A percentile compares a stretch with the other conserved stretches of the same genome.
These are phyloP conservation scores for Simmondsia chinensis DNA, from an alignment of 148 eudicot species.

Conservation along the genomic window DNA sequence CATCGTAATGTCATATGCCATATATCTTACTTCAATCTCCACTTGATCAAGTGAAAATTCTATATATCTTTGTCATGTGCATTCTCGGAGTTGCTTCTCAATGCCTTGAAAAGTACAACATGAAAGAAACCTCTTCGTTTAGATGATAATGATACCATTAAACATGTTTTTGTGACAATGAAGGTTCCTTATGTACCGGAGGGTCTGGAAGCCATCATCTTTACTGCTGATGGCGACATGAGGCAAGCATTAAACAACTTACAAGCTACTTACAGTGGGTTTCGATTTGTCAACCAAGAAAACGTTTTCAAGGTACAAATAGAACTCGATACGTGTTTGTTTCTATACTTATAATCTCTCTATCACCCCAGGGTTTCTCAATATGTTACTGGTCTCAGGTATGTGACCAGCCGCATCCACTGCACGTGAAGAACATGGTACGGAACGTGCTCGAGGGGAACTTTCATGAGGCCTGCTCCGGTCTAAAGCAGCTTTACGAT, in stretches of 20 bases:
- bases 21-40: too few relatives aligned
- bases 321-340: too few relatives aligned
- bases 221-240: slow-evolving; percentile 99
- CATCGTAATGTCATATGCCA: too few relatives aligned
- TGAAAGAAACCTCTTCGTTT: not conserved
- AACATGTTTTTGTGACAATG: slow-evolving; percentile 9
- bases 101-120: not conserved
- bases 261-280: slow-evolving; percentile 92
- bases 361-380: not conserved
- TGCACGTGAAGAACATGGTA: slow-evolving; percentile 90
- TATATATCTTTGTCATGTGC: not conserved
- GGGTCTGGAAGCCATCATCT: slow-evolving; percentile 93
- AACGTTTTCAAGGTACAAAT: slow-evolving; percentile 99
- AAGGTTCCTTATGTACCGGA: slow-evolving; percentile 86
- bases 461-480: slow-evolving; percentile 83
- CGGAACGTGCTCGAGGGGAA: slow-evolving; percentile 77
- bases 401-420: slow-evolving; percentile 98
- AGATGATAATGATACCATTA: not conserved
- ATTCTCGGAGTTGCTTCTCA: not conserved
- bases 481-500: slow-evolving; percentile 84
- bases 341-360: not conserved
- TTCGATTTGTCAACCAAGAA: slow-evolving; percentile 94
- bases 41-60: too few relatives aligned
- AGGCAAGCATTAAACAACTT: slow-evolving; percentile 92
- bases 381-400: slow-evolving; percentile 38